Evolutionary conservation across 805 yeast genomes (phyloP).

Genomic region (Sugiyamaella mastotermitis): DNA sequence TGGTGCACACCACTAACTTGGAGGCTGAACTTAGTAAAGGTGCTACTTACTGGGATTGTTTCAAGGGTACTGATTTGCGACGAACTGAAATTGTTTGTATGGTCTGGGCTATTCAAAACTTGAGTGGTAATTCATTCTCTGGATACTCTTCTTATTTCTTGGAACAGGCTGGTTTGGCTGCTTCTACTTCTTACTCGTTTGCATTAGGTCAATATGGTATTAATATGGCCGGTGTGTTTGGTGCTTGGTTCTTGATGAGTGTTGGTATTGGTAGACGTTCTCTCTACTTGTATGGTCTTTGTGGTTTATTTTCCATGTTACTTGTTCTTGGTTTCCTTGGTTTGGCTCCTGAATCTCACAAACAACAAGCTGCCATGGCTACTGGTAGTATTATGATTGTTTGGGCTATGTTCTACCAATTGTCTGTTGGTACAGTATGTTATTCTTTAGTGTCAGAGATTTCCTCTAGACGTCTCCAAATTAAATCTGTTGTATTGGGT

Average conservation of each 20-base stretch:
- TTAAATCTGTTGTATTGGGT: conserved; percentile 27
- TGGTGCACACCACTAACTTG: conserved; percentile 39
- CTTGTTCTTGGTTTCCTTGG: conserved; percentile 35
- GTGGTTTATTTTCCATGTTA: conserved; percentile 32
- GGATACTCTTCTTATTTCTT: conserved; percentile 40
- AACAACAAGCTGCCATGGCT: conserved; percentile 26
- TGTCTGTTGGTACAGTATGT: conserved; percentile 40
- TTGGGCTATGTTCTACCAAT: conserved; percentile 41
- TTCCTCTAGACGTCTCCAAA: conserved; percentile 37
- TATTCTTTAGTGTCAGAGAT: conserved; percentile 38
- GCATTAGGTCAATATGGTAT: conserved; percentile 38
- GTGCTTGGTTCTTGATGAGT: conserved; percentile 17
- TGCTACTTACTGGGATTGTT: conserved; percentile 35
- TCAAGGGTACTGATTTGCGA: conserved; percentile 41
- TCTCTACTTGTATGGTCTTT: conserved; percentile 30
- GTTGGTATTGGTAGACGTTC: conserved; percentile 21
- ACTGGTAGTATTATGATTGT: conserved; percentile 41
- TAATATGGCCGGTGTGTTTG: conserved; percentile 38
- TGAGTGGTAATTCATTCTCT: conserved; percentile 18
- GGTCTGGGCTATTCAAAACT: conserved; percentile 16
- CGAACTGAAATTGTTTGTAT: conserved; percentile 46
- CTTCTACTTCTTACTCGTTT: conserved; percentile 33
- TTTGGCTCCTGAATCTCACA: conserved; percentile 15
- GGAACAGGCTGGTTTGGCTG: conserved; percentile 33
- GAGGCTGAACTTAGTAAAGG: conserved; percentile 30